A percentile compares a stretch with the other conserved stretches of the same genome.
Evolutionary conservation across 768 basidiomycete genomes (phyloP).

Genomic region (Rhodocollybia butyracea): DNA sequence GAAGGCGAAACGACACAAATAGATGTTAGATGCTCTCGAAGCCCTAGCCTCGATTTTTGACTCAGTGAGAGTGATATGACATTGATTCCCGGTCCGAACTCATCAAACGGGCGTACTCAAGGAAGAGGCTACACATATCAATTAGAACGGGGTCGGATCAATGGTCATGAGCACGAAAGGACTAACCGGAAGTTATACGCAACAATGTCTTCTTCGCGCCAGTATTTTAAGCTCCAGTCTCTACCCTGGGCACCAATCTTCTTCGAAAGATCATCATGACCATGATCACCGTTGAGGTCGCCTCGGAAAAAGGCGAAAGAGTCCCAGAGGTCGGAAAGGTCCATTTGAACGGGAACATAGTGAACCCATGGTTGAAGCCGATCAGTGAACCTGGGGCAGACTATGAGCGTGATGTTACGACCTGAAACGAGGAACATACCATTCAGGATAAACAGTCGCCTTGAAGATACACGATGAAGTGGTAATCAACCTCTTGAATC

Average conservation of each 20-base stretch:
- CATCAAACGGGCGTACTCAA: conserved; percentile 51
- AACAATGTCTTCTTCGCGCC: conserved; percentile 52
- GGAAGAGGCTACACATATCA: conserved; percentile 29
- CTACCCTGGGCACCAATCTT: conserved; percentile 50
- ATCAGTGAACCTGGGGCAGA: conserved; percentile 45
- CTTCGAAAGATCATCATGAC: conserved; percentile 56
- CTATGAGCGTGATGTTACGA: neutral
- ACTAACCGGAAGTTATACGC: conserved; percentile 49
- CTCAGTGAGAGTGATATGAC: conserved; percentile 9
- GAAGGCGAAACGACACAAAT: no score
- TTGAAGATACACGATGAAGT: conserved; percentile 66
- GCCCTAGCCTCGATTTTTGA: neutral
- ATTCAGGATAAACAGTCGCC: conserved; percentile 71
- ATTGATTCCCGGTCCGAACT: conserved; percentile 38
- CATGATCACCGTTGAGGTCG: conserved; percentile 49
- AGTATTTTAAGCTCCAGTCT: conserved; percentile 47
- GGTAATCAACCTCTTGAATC: conserved; percentile 63
- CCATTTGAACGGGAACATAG: conserved; percentile 67
- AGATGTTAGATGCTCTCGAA: no score
- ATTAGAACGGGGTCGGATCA: neutral
- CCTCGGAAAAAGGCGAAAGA: conserved; percentile 73
- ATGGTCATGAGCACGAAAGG: neutral
- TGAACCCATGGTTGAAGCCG: conserved; percentile 69
- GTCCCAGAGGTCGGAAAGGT: conserved; percentile 68
- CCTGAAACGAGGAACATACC: conserved; percentile 34